Evolutionary conservation across 2,329 filamentous ascomycete species (phyloP).

Genomic region (Aspergillus sp.): DNA sequence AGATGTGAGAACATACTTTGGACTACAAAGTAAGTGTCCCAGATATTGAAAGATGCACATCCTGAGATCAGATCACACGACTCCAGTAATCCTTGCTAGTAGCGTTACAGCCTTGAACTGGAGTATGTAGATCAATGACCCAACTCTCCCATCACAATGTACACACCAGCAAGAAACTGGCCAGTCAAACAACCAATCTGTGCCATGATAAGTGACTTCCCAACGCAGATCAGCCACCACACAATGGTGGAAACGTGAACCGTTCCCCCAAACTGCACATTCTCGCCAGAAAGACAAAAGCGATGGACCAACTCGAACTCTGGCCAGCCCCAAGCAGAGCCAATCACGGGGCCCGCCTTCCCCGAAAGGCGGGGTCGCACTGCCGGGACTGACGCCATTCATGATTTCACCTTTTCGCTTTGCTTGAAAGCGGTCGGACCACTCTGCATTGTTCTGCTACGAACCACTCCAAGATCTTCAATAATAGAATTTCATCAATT

Average conservation of each 20-base stretch:
- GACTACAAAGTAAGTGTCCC: background rate
- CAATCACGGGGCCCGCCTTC: conserved; percentile 14
- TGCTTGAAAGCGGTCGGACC: conserved; percentile 4
- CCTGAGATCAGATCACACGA: background rate
- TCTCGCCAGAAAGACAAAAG: background rate
- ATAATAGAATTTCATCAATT: background rate
- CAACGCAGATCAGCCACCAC: background rate
- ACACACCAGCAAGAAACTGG: background rate
- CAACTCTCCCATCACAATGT: background rate
- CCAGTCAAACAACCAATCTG: background rate
- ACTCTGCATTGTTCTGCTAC: background rate
- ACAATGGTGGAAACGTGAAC: background rate
- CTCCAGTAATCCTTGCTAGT: background rate
- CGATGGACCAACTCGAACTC: conserved; percentile 1
- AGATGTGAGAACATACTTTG: background rate
- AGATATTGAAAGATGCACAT: background rate
- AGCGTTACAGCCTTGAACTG: background rate
- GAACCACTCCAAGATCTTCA: background rate
- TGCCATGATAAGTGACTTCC: background rate
- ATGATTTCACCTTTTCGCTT: conserved; percentile 18
- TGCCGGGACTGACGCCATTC: conserved; percentile 25
- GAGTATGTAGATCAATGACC: background rate
- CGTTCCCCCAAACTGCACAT: background rate
- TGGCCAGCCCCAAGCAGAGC: conserved; percentile 7
- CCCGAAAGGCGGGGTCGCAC: conserved; percentile 18